Evolutionary conservation across 179 eudicot species (phyloP), one percentile per base, ranked within the genome.

Genomic region (Patellifolia procumbens): DNA sequence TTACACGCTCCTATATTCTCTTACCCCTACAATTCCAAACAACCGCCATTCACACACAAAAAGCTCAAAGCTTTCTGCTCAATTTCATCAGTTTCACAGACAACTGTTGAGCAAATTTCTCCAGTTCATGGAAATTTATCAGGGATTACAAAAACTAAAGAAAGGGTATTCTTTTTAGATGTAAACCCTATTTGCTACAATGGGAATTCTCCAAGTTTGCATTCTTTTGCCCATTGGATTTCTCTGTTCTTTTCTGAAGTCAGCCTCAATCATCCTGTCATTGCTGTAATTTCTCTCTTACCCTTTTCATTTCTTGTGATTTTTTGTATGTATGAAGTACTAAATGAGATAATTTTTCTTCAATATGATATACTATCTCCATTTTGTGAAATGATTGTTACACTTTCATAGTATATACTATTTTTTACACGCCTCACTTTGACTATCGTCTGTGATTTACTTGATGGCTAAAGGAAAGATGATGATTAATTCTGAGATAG

Each of bases 171-270:
- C 86, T 89, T 94, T 72, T 86, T 94, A 84, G 98, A 94, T 78
- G 98, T 94, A 7, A 94, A 94, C 80, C 96, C 97, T 31, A 78
- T 94, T 32, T 91, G 98, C 74, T 94, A 94, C 63, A 81, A 83
- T 7, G 97, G 94, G 12, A 89, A 85, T 81, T 80, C 72, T 20
- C 94, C 91, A 3, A 89, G 88, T 84, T 88, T 94, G 70, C 86
- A 80, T 34, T 79, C 91, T 79, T 94, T 94, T 78, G 86, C 88
- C 71, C 84, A 79, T 31, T 94, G 98, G 98, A 69, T 87, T 86
- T 88, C 96, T 34, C 97, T 94, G 59, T 94, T 94, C 85, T 91
- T 94, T 83, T 87, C 94, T 52, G 86, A 87, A 87, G 97, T 94
- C 81, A 86, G 91, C 83, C 87, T 83, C 43, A 60, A 74, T 53